Evolutionary conservation across 805 yeast genomes (phyloP).

Genomic region (Komagataella pastoris): DNA sequence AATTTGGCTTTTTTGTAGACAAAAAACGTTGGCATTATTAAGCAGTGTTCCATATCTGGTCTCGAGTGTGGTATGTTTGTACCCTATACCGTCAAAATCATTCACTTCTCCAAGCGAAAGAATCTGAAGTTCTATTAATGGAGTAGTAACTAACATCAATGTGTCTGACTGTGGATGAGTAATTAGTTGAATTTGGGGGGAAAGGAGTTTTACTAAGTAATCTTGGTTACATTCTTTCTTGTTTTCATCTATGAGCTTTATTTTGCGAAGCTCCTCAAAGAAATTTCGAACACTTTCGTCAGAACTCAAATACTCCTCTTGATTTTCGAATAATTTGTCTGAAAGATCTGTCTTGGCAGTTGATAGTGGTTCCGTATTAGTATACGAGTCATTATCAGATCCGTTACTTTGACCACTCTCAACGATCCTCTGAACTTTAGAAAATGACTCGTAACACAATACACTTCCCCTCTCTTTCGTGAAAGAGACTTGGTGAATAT

Average conservation of each 20-base stretch:
- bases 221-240: constrained; percentile 23
- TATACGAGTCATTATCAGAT: neutral
- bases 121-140: constrained; percentile 53
- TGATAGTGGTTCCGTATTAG: neutral
- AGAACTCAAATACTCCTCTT: constrained; percentile 6
- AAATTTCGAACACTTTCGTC: constrained; percentile 29
- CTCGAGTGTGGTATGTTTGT: constrained; percentile 29
- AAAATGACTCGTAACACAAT: constrained; percentile 33
- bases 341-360: neutral
- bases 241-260: constrained; percentile 11
- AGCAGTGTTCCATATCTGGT: constrained; percentile 58
- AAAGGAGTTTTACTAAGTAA: constrained; percentile 51
- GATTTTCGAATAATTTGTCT: constrained; percentile 1
- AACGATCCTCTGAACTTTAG: constrained; percentile 36
- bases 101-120: constrained; percentile 44
- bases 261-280: constrained; percentile 34
- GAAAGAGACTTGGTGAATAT: constrained; percentile 33
- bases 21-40: constrained; percentile 59
- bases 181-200: constrained; percentile 74
- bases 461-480: constrained; percentile 29
- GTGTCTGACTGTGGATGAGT: constrained; percentile 37
- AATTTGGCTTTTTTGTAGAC: constrained; percentile 40
- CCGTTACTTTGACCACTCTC: constrained; percentile 14
- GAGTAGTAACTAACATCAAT: constrained; percentile 61
- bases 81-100: constrained; percentile 16